These are phyloP conservation scores for Suhomyces terraborum DNA, from an alignment of 1,139 yeast species.

Conservation along the genomic window DNA sequence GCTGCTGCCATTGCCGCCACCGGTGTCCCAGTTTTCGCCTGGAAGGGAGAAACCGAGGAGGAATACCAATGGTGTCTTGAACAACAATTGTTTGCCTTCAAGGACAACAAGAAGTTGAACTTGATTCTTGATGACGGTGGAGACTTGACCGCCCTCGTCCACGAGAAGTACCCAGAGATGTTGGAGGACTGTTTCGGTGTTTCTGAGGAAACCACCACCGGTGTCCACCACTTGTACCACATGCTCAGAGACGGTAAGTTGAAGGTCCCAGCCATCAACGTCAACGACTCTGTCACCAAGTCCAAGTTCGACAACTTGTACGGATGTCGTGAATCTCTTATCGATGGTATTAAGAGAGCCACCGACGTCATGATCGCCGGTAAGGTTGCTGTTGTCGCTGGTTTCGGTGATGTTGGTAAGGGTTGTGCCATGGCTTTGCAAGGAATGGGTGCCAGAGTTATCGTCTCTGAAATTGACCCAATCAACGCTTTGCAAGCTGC, in stretches of 20 bases:
- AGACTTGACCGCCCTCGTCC: conserved; percentile 95
- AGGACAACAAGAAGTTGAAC: conserved; percentile 94
- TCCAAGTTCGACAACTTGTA: conserved; percentile 99
- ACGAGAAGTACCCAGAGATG: conserved; percentile 98
- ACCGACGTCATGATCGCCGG: conserved; percentile 99
- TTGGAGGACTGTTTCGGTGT: conserved; percentile 93
- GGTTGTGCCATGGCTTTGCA: conserved; percentile 99
- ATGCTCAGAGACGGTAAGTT: conserved; percentile 86
- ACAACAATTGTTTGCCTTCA: conserved; percentile 98
- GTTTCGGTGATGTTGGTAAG: conserved; percentile 99
- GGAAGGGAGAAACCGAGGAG: conserved; percentile 99
- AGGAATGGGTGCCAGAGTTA: conserved; percentile 99
- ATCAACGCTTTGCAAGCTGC: conserved; percentile 99
- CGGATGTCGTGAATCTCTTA: conserved; percentile 99
- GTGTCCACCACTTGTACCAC: conserved; percentile 99
- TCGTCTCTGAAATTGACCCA: conserved; percentile 97
- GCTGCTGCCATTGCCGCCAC: conserved; percentile 99
- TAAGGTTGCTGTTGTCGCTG: conserved; percentile 98
- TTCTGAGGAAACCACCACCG: conserved; percentile 99
- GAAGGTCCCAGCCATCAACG: conserved; percentile 99
- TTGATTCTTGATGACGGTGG: conserved; percentile 99
- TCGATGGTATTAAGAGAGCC: conserved; percentile 99
- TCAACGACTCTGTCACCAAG: conserved; percentile 98
- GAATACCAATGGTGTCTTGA: conserved; percentile 99
- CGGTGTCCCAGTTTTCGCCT: conserved; percentile 99